Evolutionary conservation across 2,329 filamentous ascomycete species (phyloP), one percentile per base, ranked within the genome.

Genomic region (Zasmidium angulare): DNA sequence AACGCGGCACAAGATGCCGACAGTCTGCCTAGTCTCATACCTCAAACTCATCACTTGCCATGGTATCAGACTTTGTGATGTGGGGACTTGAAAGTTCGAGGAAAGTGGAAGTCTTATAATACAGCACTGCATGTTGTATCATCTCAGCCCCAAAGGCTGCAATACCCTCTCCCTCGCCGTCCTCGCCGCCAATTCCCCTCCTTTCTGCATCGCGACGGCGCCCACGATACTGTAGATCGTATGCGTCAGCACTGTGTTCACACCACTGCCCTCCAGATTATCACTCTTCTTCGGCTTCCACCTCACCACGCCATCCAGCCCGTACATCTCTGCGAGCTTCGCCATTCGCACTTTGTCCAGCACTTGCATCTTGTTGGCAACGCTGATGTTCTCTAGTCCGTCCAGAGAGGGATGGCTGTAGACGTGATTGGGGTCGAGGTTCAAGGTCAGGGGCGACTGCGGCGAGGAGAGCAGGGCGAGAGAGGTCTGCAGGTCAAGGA

Each of bases 211-310:
- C n/a, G 91, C 88, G 55, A 99, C 77, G 11, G 95, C 95, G 21
- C 95, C 95, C 48, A 98, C 79, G 56, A 99, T 89, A 49, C 93
- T 91, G 73, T 92, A 91, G 56, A 99, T 70, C 2, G 91, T 86
- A 62, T 91, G 87, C 51, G 89, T 85, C 56, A 96, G 79, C 22
- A 98, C 87, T 2, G 87, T 80, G 23, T 90, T 84, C 24, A 89
- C 76, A 66, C 95, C 95, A 0, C 91, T 96, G 19, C 79, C 78
- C 53, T 83, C 74, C 55, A 96, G 81, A 68, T 92, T 87, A 62
- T 87, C 79, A 21, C 86, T 83, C 84, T 89, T 83, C 78, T 84
- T 86, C 24, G 95, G 95, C 75, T 89, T 90, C 95, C 95, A 98
- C 77, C 95, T 83, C 66, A 96, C 78, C 22, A 97, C 90, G 43